A percentile compares a stretch with the other conserved stretches of the same genome.
Evolutionary conservation across 257 asterid genomes (phyloP).

Genomic region (Fraxinus americana): DNA sequence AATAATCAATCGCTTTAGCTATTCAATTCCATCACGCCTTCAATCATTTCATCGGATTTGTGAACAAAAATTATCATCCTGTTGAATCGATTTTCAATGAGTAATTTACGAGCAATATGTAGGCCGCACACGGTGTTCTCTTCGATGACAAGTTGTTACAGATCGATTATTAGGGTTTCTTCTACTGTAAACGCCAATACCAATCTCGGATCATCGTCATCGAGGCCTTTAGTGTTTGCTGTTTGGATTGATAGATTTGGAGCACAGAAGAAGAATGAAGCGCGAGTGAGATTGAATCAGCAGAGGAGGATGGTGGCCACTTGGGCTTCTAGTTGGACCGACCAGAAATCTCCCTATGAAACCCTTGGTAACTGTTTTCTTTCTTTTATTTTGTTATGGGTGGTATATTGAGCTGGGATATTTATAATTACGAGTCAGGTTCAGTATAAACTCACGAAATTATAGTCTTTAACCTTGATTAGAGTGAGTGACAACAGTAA

Average conservation of each 20-base stretch:
- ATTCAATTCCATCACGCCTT: slow-evolving; percentile 48
- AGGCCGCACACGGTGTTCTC: slow-evolving; percentile 66
- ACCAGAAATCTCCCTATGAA: slow-evolving; percentile 80
- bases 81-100: slow-evolving; percentile 43
- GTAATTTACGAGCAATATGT: slow-evolving; percentile 66
- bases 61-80: neutral
- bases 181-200: slow-evolving; percentile 36
- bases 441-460: neutral
- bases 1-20: neutral
- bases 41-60: slow-evolving; percentile 19
- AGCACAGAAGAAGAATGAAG: slow-evolving; percentile 28
- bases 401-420: neutral
- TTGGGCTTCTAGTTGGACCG: slow-evolving; percentile 80
- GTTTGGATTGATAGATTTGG: slow-evolving; percentile 47
- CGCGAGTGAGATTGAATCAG: slow-evolving; percentile 57
- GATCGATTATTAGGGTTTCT: slow-evolving; percentile 59
- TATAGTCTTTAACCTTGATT: neutral
- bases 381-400: neutral
- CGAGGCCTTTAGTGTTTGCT: slow-evolving; percentile 37
- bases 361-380: slow-evolving; percentile 55
- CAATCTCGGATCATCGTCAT: slow-evolving; percentile 18
- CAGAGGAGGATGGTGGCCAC: slow-evolving; percentile 79
- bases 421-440: neutral
- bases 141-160: slow-evolving; percentile 62
- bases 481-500: neutral